phyloP scores from a whole-genome alignment of 2,329 filamentous ascomycete genomes.

The Coniella lustricola region DNA sequence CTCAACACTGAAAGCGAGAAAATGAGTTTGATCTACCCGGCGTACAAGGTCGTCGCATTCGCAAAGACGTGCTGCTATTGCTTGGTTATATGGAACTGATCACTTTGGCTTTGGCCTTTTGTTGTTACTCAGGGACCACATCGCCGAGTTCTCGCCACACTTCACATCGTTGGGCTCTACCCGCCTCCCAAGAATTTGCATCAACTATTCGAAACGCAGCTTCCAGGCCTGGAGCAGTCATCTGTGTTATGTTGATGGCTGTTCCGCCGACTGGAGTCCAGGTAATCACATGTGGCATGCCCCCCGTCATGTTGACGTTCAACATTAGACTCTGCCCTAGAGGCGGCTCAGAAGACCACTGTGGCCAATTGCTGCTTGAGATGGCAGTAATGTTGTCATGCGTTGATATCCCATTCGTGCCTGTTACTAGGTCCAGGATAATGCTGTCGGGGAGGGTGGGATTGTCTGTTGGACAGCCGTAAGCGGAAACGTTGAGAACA shows the following conservation, averaged over 20 bases:
- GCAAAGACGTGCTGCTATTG: too few relatives aligned
- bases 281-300: neutral
- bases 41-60: too few relatives aligned
- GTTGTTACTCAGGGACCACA: slow-evolving; percentile 2
- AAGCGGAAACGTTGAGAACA: neutral
- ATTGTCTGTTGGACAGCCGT: slow-evolving; percentile 12
- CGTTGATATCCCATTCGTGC: slow-evolving; percentile 7
- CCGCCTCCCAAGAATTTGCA: slow-evolving; percentile 36
- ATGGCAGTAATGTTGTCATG: slow-evolving; percentile 3
- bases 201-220: slow-evolving; percentile 29
- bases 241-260: slow-evolving; percentile 21
- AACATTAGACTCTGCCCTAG: neutral
- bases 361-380: slow-evolving; percentile 7
- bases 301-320: slow-evolving; percentile 23
- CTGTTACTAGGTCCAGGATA: neutral
- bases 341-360: slow-evolving; percentile 7
- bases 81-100: neutral
- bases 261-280: slow-evolving; percentile 18
- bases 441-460: slow-evolving; percentile 25
- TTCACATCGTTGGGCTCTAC: slow-evolving; percentile 32
- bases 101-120: too few relatives aligned
- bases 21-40: too few relatives aligned
- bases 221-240: slow-evolving; percentile 1
- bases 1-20: too few relatives aligned
- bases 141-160: slow-evolving; percentile 27